Percentiles rank a stretch among this genome's conserved stretches.
phyloP scores from a whole-genome alignment of 805 yeast genomes.

The Alloascoidea hylecoeti region DNA sequence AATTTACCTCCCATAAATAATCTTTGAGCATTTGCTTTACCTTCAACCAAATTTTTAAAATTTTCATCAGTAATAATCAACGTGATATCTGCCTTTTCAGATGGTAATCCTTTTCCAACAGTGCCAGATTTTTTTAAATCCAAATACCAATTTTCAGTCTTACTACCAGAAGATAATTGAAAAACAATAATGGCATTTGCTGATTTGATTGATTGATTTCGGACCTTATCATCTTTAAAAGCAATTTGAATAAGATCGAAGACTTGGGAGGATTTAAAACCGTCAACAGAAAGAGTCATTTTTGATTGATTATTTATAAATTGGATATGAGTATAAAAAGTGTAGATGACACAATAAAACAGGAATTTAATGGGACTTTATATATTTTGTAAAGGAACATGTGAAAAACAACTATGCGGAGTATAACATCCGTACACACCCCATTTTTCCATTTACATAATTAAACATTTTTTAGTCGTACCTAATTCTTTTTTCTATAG shows the following conservation, averaged over 20 bases:
- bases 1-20: constrained; percentile 74
- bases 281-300: too few species aligned
- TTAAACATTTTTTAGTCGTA: too few species aligned
- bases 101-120: constrained; percentile 27
- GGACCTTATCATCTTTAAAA: constrained; percentile 14
- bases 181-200: constrained; percentile 54
- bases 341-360: too few species aligned
- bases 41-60: constrained; percentile 55
- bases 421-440: too few species aligned
- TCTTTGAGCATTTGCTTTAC: constrained; percentile 76
- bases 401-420: too few species aligned
- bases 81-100: constrained; percentile 40
- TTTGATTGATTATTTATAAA: too few species aligned
- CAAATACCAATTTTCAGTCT: constrained; percentile 48
- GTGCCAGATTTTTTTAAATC: constrained; percentile 52
- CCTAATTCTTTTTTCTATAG: too few species aligned
- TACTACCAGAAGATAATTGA: constrained; percentile 48
- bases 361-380: too few species aligned
- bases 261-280: constrained; percentile 16
- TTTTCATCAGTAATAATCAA: constrained; percentile 54
- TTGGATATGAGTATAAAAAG: too few species aligned
- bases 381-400: too few species aligned
- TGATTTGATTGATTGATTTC: constrained; percentile 20
- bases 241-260: constrained; percentile 20
- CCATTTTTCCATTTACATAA: too few species aligned